A percentile compares a stretch with the other conserved stretches of the same genome.
Evolutionary conservation across 2,329 filamentous ascomycete species (phyloP).

Genomic region (Scedosporium apiospermum): DNA sequence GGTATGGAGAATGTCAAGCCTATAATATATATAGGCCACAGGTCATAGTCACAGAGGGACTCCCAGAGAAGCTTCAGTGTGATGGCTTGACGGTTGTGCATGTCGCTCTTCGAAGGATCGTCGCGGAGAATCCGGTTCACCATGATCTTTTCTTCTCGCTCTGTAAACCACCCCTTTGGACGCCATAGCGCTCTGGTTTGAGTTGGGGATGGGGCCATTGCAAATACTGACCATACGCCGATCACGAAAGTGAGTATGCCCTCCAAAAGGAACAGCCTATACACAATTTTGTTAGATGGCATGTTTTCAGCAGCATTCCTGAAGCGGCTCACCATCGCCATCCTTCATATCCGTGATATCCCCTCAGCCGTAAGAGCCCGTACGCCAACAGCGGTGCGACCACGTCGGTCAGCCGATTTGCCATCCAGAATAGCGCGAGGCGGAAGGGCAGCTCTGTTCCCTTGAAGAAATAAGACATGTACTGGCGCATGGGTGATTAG

Average conservation of each 20-base stretch:
- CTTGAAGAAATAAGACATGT: conserved; percentile 19
- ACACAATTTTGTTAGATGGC: not conserved
- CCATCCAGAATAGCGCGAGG: conserved; percentile 17
- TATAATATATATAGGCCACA: conserved; percentile 42
- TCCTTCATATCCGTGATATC: conserved; percentile 14
- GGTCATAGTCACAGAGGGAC: conserved; percentile 40
- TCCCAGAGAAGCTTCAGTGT: conserved; percentile 35
- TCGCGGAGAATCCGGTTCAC: conserved; percentile 46
- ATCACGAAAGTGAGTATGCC: conserved; percentile 12
- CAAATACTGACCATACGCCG: conserved; percentile 19
- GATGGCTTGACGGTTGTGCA: conserved; percentile 45
- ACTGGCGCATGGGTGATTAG: conserved; percentile 1
- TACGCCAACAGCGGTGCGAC: conserved; percentile 17
- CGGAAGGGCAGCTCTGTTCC: conserved; percentile 16
- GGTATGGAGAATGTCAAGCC: conserved; percentile 14
- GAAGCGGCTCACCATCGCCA: conserved; percentile 14
- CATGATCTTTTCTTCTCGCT: conserved; percentile 47
- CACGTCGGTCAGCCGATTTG: conserved; percentile 16
- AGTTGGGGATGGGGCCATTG: conserved; percentile 20
- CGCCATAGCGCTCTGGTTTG: conserved; percentile 35
- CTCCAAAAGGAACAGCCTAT: conserved; percentile 13
- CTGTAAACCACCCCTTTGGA: conserved; percentile 45
- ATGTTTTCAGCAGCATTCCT: not conserved
- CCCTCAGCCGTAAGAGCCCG: conserved; percentile 18
- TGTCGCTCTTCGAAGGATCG: conserved; percentile 41